phyloP scores from a whole-genome alignment of 2,329 filamentous ascomycete species.

The Aspergillus carbonarius region DNA sequence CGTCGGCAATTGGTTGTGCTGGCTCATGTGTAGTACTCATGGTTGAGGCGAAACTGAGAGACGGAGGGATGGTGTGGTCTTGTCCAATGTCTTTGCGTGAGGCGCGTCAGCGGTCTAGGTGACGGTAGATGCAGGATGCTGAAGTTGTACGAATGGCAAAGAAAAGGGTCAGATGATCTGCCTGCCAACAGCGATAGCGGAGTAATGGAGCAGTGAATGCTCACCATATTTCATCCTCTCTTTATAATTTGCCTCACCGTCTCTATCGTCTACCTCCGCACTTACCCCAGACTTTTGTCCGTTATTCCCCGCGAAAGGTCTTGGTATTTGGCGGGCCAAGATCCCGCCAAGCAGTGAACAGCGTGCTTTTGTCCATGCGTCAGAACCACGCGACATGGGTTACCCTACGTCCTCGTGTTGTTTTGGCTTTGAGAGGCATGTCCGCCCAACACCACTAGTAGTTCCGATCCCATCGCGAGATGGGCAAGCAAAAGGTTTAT shows the following conservation, averaged over 20 bases:
- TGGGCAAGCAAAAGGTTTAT: neutral
- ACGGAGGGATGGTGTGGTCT: no score
- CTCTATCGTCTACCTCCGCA: neutral
- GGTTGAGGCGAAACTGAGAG: neutral
- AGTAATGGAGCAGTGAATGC: neutral
- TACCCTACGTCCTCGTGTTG: neutral
- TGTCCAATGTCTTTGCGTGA: no score
- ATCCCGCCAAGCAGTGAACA: constrained; percentile 12
- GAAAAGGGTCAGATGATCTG: no score
- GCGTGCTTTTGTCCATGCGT: constrained; percentile 11
- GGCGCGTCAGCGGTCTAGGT: no score
- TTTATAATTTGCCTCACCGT: neutral
- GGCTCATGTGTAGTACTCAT: constrained; percentile 41
- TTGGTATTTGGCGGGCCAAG: constrained; percentile 15
- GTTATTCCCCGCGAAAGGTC: constrained; percentile 13
- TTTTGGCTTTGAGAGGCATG: neutral
- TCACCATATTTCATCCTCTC: neutral
- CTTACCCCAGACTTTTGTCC: constrained; percentile 4
- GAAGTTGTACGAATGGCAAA: no score
- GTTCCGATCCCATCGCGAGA: neutral
- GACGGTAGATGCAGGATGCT: no score
- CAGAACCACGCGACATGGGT: constrained; percentile 5
- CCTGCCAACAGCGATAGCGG: no score
- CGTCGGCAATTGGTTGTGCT: constrained; percentile 67
- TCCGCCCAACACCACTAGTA: neutral